Base-by-base conservation (phyloP, 257 asterid species). In the Solanum bulbocastanum region DNA sequence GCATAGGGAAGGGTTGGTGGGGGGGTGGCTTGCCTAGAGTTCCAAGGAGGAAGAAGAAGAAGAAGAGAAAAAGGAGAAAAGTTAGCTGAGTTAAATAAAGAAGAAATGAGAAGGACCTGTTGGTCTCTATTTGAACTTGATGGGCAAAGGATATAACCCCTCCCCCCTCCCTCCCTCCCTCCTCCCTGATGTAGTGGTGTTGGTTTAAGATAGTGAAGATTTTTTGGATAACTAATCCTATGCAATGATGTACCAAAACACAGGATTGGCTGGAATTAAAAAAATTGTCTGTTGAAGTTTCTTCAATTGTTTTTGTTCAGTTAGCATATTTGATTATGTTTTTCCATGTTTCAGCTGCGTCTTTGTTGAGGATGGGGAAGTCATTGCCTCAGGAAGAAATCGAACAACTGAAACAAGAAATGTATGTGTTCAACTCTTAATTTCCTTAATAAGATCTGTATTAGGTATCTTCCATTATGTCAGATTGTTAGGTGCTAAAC, bases 381-480 rank as follows among this genome's bases (percentile, higher is more conserved):
- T 96, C 89, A 93, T 94, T 91, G 94, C 98, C 86, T 88, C 91
- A 0, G 98, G 99, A 88, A 94, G 93, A 92, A 96, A 96, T 88
- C 94, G 93, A 85, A 94, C 98, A 13, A 93, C 90, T 65, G 95
- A 96, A 93, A 96, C 94, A 16, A 90, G 98, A 92, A 96, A 95
- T 87, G 98, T 81, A 88, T 14, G 89, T 74, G 85, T 81, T 86
- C 83, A 81, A 32, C 27, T 46, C 11, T 46, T 81, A 27, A 27
- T 46, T 16, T 27, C 25, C 42, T 9, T 18, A 30, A 20, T 81
- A 46, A 81, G 68, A 46, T 44, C 27, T 79, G 9, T 81, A 81
- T 46, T 44, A 10, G 25, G 18, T 49, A 27, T 81, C 68, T 81
- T 27, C 85, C 11, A 81, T 46, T 18, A 46, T 10, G 30, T 46